Evolutionary conservation across 805 yeast species (phyloP).

Genomic region (Wickerhamiella parazyma): DNA sequence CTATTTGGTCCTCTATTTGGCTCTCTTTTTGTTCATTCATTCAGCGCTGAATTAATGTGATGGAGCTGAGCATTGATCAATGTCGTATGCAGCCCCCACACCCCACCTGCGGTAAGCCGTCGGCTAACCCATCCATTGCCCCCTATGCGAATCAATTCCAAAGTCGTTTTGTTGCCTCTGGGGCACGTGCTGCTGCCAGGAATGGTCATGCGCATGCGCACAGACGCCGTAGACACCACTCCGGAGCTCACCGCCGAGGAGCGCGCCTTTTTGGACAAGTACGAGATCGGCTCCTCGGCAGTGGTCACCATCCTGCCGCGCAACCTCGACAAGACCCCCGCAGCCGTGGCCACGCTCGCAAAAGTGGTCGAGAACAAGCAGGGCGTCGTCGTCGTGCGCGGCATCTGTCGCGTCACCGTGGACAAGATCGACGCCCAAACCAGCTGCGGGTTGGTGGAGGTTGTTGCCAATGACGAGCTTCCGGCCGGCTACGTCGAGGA

Average conservation of each 20-base stretch:
- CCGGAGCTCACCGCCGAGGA: constrained; percentile 1
- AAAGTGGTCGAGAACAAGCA: constrained; percentile 9
- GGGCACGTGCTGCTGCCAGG: constrained; percentile 12
- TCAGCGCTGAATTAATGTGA: no score
- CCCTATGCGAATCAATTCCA: constrained; percentile 1
- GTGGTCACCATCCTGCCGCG: constrained; percentile 11
- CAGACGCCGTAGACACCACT: background rate
- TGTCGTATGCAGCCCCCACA: no score
- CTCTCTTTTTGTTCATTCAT: no score
- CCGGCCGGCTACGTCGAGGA: constrained; percentile 3
- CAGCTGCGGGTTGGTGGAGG: constrained; percentile 6
- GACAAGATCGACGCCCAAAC: background rate
- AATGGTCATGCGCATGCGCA: constrained; percentile 10
- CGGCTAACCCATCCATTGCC: background rate
- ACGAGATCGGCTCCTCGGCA: constrained; percentile 3
- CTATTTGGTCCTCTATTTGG: no score
- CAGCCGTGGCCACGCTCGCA: constrained; percentile 18
- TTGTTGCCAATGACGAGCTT: constrained; percentile 9
- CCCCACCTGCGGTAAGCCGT: background rate
- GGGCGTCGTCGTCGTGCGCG: constrained; percentile 9
- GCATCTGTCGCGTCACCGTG: constrained; percentile 14
- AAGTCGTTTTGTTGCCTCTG: constrained; percentile 7
- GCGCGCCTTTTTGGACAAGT: background rate
- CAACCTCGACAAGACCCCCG: constrained; percentile 2
- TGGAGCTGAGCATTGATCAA: no score